Base-by-base conservation (phyloP, 2,329 filamentous ascomycete genomes). In the Simplicillium aogashimaense region DNA sequence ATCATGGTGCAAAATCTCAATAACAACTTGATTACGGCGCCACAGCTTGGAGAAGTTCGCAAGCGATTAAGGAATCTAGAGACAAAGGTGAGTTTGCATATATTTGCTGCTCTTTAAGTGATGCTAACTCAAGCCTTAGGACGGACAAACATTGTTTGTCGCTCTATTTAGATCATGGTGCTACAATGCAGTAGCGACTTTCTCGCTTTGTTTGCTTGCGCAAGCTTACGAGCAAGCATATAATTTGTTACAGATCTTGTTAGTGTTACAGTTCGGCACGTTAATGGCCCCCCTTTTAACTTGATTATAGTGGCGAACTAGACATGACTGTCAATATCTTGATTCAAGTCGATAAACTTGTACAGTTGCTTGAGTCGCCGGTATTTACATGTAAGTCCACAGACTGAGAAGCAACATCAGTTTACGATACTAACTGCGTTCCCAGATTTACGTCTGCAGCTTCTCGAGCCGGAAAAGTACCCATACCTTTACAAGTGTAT, bases 1-100 rank as follows among this genome's bases (percentile, higher is more conserved):
- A 97, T 98, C 52, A 98, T 98, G 92, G 88, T 98, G 25, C 92
- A 98, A 59, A 97, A 97, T 53, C 72, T 98, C 39, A 98, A 98
- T 66, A 98, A 98, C 61, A 98, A 98, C 53, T 79, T 98, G 40
- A 95, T 98, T 49, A 98, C 94, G 2, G 92, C 94, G 0, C 92
- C 94, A 1, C 89, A 98, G 60, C 69, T 98, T 25, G 80, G 86
- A 2, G 94, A 97, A 51, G 70, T 98, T 46, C 79, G 92, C 35
- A 95, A 95, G 59, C 73, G 92, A 34, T 67, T 98, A 38, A 76
- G 92, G 29, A 98, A 95, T 51, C 69, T 95, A 2, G 92, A 98
- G 58, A 87, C 83, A 9, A 89, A 81, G 65, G 83, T 83, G 64
- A 39, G 44, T 37, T 18, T 16, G 10, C 15, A 38, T 17, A 25